Evolutionary conservation across 306 rosid species (phyloP).

Genomic region (Leucaena leucocephala): DNA sequence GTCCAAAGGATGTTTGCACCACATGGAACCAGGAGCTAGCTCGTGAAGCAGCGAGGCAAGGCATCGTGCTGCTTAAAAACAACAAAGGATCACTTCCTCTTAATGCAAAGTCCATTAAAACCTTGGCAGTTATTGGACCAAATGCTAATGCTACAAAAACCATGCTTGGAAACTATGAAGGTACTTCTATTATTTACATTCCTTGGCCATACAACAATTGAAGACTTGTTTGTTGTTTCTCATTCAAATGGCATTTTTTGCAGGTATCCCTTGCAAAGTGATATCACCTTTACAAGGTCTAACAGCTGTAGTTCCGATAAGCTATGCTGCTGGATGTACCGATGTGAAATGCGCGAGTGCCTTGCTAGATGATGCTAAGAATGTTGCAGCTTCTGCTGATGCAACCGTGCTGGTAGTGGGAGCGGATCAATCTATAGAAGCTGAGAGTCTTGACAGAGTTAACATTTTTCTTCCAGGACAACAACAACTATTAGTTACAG

Average conservation of each 20-base stretch:
- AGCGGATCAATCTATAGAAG: conserved; percentile 76
- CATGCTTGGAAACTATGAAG: conserved; percentile 97
- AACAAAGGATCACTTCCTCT: conserved; percentile 72
- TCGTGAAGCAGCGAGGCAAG: conserved; percentile 95
- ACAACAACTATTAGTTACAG: conserved; percentile 66
- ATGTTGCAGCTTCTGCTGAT: conserved; percentile 78
- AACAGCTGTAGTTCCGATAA: conserved; percentile 65
- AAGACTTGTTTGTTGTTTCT: conserved; percentile 1
- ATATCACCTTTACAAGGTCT: conserved; percentile 88
- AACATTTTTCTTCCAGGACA: conserved; percentile 88
- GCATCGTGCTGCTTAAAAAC: conserved; percentile 93
- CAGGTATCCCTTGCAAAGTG: conserved; percentile 88
- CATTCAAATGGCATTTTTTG: conserved; percentile 33
- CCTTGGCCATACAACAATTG: no score
- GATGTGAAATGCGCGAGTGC: conserved; percentile 75
- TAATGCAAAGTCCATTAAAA: conserved; percentile 61
- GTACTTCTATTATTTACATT: conserved; percentile 36
- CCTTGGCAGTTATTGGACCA: conserved; percentile 96
- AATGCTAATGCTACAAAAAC: conserved; percentile 87
- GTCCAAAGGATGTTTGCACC: conserved; percentile 96
- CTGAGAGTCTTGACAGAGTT: conserved; percentile 79
- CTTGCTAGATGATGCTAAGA: conserved; percentile 63
- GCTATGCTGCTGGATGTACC: conserved; percentile 70
- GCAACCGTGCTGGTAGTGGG: conserved; percentile 88
- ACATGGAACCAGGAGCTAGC: conserved; percentile 71